A percentile compares a stretch with the other conserved stretches of the same genome.
Conservation (phyloP, 805 yeast species). For the Nakazawaea molendinolei region DNA sequence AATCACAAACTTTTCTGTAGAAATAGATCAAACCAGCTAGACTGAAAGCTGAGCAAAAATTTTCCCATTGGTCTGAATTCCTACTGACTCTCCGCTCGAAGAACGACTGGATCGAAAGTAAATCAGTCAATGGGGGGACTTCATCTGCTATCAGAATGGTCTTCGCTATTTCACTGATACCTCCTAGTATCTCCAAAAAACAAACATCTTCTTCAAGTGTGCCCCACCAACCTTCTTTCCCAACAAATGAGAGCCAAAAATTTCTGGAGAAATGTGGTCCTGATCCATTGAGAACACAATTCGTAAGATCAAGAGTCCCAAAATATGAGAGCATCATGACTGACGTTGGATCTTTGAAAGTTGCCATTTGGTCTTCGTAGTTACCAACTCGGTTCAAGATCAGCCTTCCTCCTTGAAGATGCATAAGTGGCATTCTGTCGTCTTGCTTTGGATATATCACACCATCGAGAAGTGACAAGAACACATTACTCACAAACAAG, state of each 20-base stretch:
- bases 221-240: slow-evolving; percentile 24
- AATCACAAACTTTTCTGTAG: slow-evolving; percentile 15
- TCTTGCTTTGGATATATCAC: slow-evolving; percentile 16
- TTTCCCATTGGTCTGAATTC: slow-evolving; percentile 13
- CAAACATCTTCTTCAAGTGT: slow-evolving; percentile 18
- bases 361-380: slow-evolving; percentile 12
- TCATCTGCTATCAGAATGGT: neutral
- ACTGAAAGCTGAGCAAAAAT: slow-evolving; percentile 19
- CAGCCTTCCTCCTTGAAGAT: slow-evolving; percentile 21
- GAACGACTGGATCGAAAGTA: slow-evolving; percentile 5
- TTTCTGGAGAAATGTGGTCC: slow-evolving; percentile 15
- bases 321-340: slow-evolving; percentile 21
- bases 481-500: slow-evolving; percentile 18
- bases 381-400: slow-evolving; percentile 15
- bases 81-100: neutral
- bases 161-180: neutral
- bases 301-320: slow-evolving; percentile 22
- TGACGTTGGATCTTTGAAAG: slow-evolving; percentile 10
- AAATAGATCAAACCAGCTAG: slow-evolving; percentile 18
- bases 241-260: slow-evolving; percentile 18
- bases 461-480: slow-evolving; percentile 21
- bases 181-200: slow-evolving; percentile 25
- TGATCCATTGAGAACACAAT: slow-evolving; percentile 18
- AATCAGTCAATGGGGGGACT: neutral
- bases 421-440: slow-evolving; percentile 12